Percentiles rank a stretch among this genome's conserved stretches.
Conservation (phyloP, 192 early-diverging fungal species). For the Pilaira anomala region DNA sequence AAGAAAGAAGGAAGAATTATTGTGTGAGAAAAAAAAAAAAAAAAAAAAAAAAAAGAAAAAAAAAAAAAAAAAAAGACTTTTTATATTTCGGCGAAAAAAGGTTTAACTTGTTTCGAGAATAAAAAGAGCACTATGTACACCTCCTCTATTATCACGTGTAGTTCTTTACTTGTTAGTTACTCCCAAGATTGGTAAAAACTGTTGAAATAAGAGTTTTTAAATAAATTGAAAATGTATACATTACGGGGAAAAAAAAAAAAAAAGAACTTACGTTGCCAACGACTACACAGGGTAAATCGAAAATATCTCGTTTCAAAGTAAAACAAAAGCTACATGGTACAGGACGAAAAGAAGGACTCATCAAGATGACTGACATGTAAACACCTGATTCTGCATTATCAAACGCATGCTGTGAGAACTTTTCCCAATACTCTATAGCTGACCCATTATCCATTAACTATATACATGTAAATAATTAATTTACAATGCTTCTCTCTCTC, state of each 20-base stretch:
- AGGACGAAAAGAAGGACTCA: constrained; percentile 61
- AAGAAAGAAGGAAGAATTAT: no score
- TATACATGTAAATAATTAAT: constrained; percentile 16
- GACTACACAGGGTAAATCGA: constrained; percentile 87
- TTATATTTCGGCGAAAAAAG: no score
- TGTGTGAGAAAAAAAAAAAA: no score
- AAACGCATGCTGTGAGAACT: constrained; percentile 87
- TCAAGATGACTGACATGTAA: constrained; percentile 79
- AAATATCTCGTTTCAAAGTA: constrained; percentile 93
- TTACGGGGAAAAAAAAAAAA: background rate
- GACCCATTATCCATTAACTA: constrained; percentile 91
- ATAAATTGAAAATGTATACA: background rate
- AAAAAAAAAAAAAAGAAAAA: no score
- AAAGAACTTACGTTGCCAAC: constrained; percentile 58
- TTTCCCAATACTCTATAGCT: constrained; percentile 92
- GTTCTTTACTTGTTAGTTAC: background rate
- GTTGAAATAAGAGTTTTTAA: no score
- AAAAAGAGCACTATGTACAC: no score
- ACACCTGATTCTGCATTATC: constrained; percentile 84
- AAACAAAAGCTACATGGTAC: constrained; percentile 93
- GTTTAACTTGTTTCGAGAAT: no score
- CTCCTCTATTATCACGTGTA: no score
- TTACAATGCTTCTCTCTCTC: background rate
- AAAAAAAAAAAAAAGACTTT: no score
- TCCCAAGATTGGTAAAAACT: constrained; percentile 29